phyloP scores from a whole-genome alignment of 1,139 yeast genomes.

The Scheffersomyces illinoinensis region DNA sequence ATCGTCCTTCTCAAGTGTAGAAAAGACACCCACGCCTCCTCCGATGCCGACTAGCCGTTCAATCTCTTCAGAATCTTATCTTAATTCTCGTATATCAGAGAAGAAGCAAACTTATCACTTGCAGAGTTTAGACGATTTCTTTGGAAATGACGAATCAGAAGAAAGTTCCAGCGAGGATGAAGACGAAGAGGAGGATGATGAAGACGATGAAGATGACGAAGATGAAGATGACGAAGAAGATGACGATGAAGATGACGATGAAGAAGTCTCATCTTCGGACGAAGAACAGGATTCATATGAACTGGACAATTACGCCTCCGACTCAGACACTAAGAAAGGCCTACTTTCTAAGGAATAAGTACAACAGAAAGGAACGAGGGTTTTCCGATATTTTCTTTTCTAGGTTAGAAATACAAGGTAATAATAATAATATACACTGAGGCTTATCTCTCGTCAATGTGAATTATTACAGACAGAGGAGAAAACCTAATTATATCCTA shows the following conservation, averaged over 20 bases:
- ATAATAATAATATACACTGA: background rate
- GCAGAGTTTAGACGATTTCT: slow-evolving; percentile 85
- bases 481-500: background rate
- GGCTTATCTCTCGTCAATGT: background rate
- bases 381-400: background rate
- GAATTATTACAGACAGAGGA: background rate
- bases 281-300: background rate
- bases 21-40: slow-evolving; percentile 23
- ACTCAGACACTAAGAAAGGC: slow-evolving; percentile 1
- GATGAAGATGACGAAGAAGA: slow-evolving; percentile 23
- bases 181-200: slow-evolving; percentile 24
- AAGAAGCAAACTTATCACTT: slow-evolving; percentile 47
- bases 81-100: slow-evolving; percentile 2
- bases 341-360: background rate
- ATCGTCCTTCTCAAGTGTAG: slow-evolving; percentile 7
- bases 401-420: background rate
- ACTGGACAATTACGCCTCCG: slow-evolving; percentile 1
- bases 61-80: slow-evolving; percentile 25
- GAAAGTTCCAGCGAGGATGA: slow-evolving; percentile 14
- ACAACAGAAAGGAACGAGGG: background rate
- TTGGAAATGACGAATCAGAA: slow-evolving; percentile 42
- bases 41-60: slow-evolving; percentile 20
- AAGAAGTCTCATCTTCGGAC: slow-evolving; percentile 1
- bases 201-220: slow-evolving; percentile 20
- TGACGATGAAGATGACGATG: slow-evolving; percentile 26